Conservation (phyloP, 768 basidiomycete species). For the Phylloporus arenicola region DNA sequence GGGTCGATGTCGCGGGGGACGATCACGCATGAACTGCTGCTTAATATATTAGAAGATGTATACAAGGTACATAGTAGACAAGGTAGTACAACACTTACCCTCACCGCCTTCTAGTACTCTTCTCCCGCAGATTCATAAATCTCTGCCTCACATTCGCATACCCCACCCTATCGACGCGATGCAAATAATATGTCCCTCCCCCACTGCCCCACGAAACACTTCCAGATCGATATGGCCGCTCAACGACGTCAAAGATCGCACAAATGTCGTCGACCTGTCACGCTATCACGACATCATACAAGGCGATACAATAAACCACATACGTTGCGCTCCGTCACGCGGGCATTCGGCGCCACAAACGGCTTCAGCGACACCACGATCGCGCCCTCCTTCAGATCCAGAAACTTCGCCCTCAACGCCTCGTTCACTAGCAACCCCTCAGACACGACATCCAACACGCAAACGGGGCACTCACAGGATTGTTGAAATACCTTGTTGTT, state of each 20-base stretch:
- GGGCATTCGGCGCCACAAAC: slow-evolving; percentile 71
- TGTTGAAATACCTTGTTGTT: slow-evolving; percentile 84
- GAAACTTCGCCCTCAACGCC: slow-evolving; percentile 78
- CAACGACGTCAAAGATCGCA: slow-evolving; percentile 74
- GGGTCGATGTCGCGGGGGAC: too few relatives aligned
- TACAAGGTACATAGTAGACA: too few relatives aligned
- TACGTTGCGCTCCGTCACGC: slow-evolving; percentile 82
- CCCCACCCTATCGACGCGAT: slow-evolving; percentile 68
- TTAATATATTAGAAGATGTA: too few relatives aligned
- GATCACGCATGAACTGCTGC: too few relatives aligned
- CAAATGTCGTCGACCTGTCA: slow-evolving; percentile 69
- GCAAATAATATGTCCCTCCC: slow-evolving; percentile 68
- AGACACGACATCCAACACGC: neutral
- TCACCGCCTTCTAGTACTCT: slow-evolving; percentile 25
- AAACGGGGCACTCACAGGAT: slow-evolving; percentile 47
- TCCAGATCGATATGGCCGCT: slow-evolving; percentile 61
- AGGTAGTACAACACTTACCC: neutral
- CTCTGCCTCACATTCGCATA: slow-evolving; percentile 55
- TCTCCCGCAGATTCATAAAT: slow-evolving; percentile 46
- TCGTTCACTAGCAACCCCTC: slow-evolving; percentile 63
- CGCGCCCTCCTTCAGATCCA: slow-evolving; percentile 92
- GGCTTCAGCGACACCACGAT: slow-evolving; percentile 85
- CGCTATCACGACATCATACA: neutral
- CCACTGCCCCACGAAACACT: slow-evolving; percentile 78
- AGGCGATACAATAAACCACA: slow-evolving; percentile 18